Percentiles rank a stretch among this genome's conserved stretches.
Evolutionary conservation across 441 rosid genomes (phyloP).

Genomic region (Adansonia rubrostipa): DNA sequence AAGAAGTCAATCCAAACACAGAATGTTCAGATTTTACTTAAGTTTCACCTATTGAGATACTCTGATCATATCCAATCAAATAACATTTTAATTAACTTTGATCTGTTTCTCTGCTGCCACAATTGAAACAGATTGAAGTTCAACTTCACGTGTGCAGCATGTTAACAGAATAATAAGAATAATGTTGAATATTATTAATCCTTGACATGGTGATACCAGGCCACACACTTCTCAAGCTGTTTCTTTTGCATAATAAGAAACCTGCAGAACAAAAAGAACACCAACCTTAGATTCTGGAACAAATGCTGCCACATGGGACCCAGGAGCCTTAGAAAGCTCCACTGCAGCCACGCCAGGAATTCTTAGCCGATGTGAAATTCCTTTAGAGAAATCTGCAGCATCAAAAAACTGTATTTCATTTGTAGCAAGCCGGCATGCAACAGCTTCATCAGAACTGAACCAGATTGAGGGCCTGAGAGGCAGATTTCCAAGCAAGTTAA

Average conservation of each 20-base stretch:
- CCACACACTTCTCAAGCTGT: not conserved
- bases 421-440: conserved; percentile 82
- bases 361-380: conserved; percentile 63
- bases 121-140: not conserved
- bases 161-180: conserved; percentile 11
- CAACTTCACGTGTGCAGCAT: not conserved
- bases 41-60: not conserved
- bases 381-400: conserved; percentile 76
- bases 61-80: not conserved
- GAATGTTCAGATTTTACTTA: not conserved
- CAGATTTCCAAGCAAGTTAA: conserved; percentile 30
- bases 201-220: not conserved
- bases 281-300: conserved; percentile 91
- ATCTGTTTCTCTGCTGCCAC: not conserved
- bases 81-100: not conserved
- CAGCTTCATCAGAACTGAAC: conserved; percentile 80
- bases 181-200: not conserved
- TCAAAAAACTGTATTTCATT: conserved; percentile 90
- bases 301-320: conserved; percentile 81
- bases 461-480: conserved; percentile 73
- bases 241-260: conserved; percentile 10
- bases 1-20: not conserved
- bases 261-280: conserved; percentile 1
- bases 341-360: conserved; percentile 74
- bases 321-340: conserved; percentile 81